These are phyloP conservation scores for Populus deltoides DNA, from an alignment of 345 rosid species.

Conservation along the genomic window DNA sequence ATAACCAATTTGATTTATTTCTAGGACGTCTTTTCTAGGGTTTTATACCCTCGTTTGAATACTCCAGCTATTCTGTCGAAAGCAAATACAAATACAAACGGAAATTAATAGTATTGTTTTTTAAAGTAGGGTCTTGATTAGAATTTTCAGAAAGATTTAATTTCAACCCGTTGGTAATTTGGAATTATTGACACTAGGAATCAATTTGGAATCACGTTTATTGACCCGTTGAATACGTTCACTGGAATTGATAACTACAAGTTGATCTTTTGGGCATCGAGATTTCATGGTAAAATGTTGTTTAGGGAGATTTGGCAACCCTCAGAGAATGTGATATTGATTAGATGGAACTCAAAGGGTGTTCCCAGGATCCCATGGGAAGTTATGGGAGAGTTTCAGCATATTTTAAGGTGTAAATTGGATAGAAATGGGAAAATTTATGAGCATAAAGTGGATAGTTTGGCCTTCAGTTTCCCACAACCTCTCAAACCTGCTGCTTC, in stretches of 20 bases:
- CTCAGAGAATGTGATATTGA: slow-evolving; percentile 83
- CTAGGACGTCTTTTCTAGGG: no score
- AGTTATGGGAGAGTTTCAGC: slow-evolving; percentile 88
- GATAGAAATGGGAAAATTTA: slow-evolving; percentile 83
- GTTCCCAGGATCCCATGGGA: slow-evolving; percentile 97
- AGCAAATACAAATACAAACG: no score
- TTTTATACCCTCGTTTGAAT: no score
- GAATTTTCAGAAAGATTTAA: no score
- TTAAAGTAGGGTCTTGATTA: no score
- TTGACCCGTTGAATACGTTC: slow-evolving; percentile 75
- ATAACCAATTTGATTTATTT: no score
- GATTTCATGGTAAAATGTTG: slow-evolving; percentile 81
- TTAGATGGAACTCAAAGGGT: slow-evolving; percentile 90
- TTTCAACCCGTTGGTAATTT: no score
- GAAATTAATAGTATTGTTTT: no score
- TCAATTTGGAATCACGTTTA: slow-evolving; percentile 41
- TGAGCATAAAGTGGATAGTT: slow-evolving; percentile 85
- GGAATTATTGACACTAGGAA: no score
- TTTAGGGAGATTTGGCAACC: slow-evolving; percentile 96
- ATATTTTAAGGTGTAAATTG: slow-evolving; percentile 82
- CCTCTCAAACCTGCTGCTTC: slow-evolving; percentile 65
- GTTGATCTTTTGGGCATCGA: slow-evolving; percentile 82
- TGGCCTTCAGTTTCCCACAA: slow-evolving; percentile 87
- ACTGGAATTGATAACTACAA: slow-evolving; percentile 83
- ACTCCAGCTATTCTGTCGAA: no score